Conservation (phyloP, 2,329 filamentous ascomycete species). For the Metarhizium anisopliae region DNA sequence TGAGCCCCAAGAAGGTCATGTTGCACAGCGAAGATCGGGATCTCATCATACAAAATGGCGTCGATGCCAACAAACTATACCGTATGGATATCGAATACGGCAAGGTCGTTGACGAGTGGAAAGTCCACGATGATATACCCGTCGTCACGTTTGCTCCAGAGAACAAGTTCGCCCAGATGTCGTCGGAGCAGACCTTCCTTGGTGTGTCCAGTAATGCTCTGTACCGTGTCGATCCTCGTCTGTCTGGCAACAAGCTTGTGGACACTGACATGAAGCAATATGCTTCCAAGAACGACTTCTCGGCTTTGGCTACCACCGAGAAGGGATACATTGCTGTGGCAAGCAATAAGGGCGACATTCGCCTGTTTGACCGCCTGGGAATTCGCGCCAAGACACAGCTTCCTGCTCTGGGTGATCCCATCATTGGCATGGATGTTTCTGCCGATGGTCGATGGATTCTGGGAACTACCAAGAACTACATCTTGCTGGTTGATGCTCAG, state of each 20-base stretch:
- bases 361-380: constrained; percentile 89
- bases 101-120: constrained; percentile 98
- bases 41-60: constrained; percentile 75
- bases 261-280: constrained; percentile 94
- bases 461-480: constrained; percentile 87
- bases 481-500: constrained; percentile 83
- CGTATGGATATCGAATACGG: constrained; percentile 97
- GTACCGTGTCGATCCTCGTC: constrained; percentile 86
- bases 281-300: constrained; percentile 94
- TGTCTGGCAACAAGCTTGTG: constrained; percentile 85
- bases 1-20: constrained; percentile 96
- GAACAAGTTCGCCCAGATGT: constrained; percentile 98
- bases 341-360: constrained; percentile 95
- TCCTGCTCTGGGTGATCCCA: constrained; percentile 87
- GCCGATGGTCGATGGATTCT: constrained; percentile 94
- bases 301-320: constrained; percentile 84
- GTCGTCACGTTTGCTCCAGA: constrained; percentile 89
- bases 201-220: constrained; percentile 89
- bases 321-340: constrained; percentile 96
- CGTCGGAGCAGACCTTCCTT: constrained; percentile 86
- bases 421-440: constrained; percentile 89
- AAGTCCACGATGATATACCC: constrained; percentile 90
- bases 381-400: constrained; percentile 98
- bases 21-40: constrained; percentile 83
- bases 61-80: constrained; percentile 84